phyloP scores from a whole-genome alignment of 192 early-diverging fungal genomes.

The Coemansia sp. region DNA sequence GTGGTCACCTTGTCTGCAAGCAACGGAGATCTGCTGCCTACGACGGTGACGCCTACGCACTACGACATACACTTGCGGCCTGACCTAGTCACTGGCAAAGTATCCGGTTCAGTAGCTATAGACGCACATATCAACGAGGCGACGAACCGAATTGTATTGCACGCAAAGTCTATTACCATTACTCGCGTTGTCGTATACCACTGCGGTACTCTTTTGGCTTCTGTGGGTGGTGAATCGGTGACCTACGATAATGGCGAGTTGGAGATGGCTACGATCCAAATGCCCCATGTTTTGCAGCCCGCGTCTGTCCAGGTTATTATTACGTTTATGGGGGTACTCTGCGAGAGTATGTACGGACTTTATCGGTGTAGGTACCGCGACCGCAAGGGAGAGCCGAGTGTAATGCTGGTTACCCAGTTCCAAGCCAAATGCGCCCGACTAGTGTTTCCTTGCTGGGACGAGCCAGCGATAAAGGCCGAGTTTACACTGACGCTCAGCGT shows the following conservation, averaged over 20 bases:
- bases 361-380: constrained; percentile 74
- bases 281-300: constrained; percentile 26
- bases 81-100: constrained; percentile 70
- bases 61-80: constrained; percentile 82
- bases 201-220: background rate
- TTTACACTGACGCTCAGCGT: constrained; percentile 73
- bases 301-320: constrained; percentile 56
- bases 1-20: no score
- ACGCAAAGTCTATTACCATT: constrained; percentile 63
- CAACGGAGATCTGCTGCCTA: constrained; percentile 67
- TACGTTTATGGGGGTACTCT: constrained; percentile 62
- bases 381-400: constrained; percentile 51
- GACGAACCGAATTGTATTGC: constrained; percentile 63
- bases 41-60: constrained; percentile 74
- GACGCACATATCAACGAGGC: constrained; percentile 54
- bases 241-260: constrained; percentile 17
- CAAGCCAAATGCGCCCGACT: constrained; percentile 71
- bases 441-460: constrained; percentile 80
- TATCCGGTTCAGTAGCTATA: constrained; percentile 74
- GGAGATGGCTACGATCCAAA: constrained; percentile 56
- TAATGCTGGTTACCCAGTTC: constrained; percentile 80
- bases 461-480: constrained; percentile 79
- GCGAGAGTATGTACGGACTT: constrained; percentile 82
- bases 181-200: constrained; percentile 14
- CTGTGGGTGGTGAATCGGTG: background rate